These are phyloP conservation scores for Geoglossum cookeanum DNA, from an alignment of 2,329 filamentous ascomycete species.

Conservation along the genomic window DNA sequence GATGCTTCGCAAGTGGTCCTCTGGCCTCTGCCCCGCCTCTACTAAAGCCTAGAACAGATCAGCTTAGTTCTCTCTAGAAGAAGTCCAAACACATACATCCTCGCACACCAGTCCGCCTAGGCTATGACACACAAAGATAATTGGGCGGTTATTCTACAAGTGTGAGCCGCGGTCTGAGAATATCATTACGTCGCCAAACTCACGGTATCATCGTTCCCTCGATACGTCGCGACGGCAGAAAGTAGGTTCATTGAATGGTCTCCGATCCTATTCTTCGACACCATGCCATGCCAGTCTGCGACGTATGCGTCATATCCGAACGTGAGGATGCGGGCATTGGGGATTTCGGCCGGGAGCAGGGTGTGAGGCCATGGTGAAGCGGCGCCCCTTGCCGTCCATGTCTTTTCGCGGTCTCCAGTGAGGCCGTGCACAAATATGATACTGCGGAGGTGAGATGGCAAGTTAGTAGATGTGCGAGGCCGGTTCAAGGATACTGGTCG, in stretches of 20 bases:
- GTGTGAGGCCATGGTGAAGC: slow-evolving; percentile 7
- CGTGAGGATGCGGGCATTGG: slow-evolving; percentile 4
- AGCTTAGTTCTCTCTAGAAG: neutral
- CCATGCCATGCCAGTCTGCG: slow-evolving; percentile 9
- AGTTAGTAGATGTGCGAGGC: neutral
- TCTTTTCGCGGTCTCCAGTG: slow-evolving; percentile 20
- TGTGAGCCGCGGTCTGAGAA: neutral
- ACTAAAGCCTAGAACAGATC: slow-evolving; percentile 9
- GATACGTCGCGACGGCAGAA: slow-evolving; percentile 12
- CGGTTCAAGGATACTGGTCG: slow-evolving; percentile 1
- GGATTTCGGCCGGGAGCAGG: slow-evolving; percentile 2
- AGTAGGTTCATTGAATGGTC: slow-evolving; percentile 18
- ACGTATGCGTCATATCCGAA: slow-evolving; percentile 7
- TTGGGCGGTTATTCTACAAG: slow-evolving; percentile 9
- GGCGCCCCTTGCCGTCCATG: slow-evolving; percentile 19
- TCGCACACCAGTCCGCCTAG: slow-evolving; percentile 16
- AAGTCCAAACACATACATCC: slow-evolving; percentile 10
- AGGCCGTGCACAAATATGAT: slow-evolving; percentile 26
- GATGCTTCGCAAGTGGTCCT: slow-evolving; percentile 13
- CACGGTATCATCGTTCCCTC: slow-evolving; percentile 14
- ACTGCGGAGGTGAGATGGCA: slow-evolving; percentile 5
- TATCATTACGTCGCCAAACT: slow-evolving; percentile 2
- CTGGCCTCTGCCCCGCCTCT: slow-evolving; percentile 11
- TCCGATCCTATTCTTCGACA: slow-evolving; percentile 14
- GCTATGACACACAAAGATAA: slow-evolving; percentile 10